Evolutionary conservation across 2,329 filamentous ascomycete genomes (phyloP).

Genomic region (Aspergillus phoenicis): DNA sequence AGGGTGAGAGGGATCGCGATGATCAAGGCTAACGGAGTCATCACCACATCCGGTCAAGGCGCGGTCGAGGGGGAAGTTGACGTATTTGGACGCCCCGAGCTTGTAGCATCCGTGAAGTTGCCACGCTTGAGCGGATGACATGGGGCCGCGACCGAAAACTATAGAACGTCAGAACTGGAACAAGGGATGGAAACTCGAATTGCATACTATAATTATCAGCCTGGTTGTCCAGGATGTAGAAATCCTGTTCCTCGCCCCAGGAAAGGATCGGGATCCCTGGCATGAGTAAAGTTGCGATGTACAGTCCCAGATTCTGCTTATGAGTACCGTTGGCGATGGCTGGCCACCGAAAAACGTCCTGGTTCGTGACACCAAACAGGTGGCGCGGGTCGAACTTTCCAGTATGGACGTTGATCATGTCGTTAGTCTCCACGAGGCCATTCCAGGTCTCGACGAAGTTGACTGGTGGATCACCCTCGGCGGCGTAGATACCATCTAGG

Average conservation of each 20-base stretch:
- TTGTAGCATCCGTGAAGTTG: conserved; percentile 65
- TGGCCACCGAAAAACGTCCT: conserved; percentile 67
- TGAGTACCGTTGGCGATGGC: conserved; percentile 59
- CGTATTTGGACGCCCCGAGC: conserved; percentile 58
- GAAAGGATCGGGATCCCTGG: conserved; percentile 63
- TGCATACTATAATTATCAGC: conserved; percentile 57
- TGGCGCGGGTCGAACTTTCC: conserved; percentile 62
- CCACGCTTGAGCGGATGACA: conserved; percentile 63
- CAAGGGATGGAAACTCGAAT: neutral
- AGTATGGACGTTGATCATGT: conserved; percentile 61
- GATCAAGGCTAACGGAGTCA: conserved; percentile 59
- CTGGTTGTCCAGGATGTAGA: conserved; percentile 64
- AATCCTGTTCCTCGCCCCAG: conserved; percentile 67
- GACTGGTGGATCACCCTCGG: conserved; percentile 54
- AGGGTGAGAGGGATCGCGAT: conserved; percentile 63
- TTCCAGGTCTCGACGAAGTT: conserved; percentile 60
- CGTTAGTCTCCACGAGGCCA: conserved; percentile 58
- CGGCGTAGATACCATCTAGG: conserved; percentile 57
- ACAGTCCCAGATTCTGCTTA: conserved; percentile 58
- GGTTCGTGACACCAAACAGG: conserved; percentile 65
- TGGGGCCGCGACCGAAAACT: conserved; percentile 63
- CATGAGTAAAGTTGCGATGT: conserved; percentile 60
- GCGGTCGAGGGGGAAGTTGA: conserved; percentile 58
- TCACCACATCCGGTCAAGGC: conserved; percentile 59
- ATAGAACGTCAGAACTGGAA: neutral